Conservation (phyloP, 179 eudicot genomes). For the Sideroxylon spinosum region DNA sequence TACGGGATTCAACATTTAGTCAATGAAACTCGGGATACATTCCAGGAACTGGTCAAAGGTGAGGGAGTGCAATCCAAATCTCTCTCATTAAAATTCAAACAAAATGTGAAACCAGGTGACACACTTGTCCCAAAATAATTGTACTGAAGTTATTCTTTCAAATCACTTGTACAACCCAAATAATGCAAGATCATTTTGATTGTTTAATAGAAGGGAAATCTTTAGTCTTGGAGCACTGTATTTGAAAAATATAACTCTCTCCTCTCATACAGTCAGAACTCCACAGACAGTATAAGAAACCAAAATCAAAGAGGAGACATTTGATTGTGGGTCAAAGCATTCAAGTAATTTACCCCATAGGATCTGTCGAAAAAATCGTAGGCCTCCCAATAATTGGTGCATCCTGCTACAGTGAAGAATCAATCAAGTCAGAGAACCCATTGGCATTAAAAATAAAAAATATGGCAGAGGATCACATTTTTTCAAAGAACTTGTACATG, state of each 20-base stretch:
- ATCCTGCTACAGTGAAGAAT: slow-evolving; percentile 19
- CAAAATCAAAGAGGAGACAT: background rate
- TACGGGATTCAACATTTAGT: background rate
- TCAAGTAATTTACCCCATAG: slow-evolving; percentile 18
- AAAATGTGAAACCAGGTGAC: background rate
- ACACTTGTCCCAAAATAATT: background rate
- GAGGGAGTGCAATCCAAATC: background rate
- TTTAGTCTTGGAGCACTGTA: background rate
- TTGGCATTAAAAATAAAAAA: background rate
- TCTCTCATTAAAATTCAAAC: background rate
- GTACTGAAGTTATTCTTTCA: no score
- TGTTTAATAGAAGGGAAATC: background rate
- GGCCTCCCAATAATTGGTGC: slow-evolving; percentile 33
- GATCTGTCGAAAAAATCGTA: slow-evolving; percentile 20
- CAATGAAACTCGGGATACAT: background rate
- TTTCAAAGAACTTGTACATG: background rate
- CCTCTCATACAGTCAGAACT: background rate
- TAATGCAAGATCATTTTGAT: slow-evolving; percentile 1
- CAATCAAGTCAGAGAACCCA: slow-evolving; percentile 8
- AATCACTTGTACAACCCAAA: background rate
- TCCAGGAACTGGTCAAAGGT: background rate
- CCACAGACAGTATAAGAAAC: background rate
- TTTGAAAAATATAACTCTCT: background rate
- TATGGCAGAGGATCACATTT: background rate
- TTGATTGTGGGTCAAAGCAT: background rate